Conservation (phyloP, 2,329 filamentous ascomycete genomes). For the Trichoderma cornu-damae region DNA sequence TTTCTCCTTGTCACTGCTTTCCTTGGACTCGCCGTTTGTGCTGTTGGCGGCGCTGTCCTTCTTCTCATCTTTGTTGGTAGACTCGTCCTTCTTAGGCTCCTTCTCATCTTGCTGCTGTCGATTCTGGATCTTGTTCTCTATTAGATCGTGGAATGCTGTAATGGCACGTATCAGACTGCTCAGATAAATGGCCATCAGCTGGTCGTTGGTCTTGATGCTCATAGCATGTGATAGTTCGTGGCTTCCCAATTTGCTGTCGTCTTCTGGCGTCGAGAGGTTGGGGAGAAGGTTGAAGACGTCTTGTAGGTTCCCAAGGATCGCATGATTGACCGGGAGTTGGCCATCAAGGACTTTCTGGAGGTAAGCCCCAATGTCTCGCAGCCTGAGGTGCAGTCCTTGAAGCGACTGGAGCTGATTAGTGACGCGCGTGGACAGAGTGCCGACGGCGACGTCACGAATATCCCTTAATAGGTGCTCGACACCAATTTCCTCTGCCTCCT, state of each 20-base stretch:
- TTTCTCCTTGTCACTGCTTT: slow-evolving; percentile 50
- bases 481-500: slow-evolving; percentile 98
- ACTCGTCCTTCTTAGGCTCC: slow-evolving; percentile 75
- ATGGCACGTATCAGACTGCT: slow-evolving; percentile 96
- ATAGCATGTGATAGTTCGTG: slow-evolving; percentile 91
- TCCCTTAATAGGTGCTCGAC: slow-evolving; percentile 97
- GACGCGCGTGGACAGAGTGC: slow-evolving; percentile 91
- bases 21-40: slow-evolving; percentile 45
- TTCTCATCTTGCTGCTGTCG: slow-evolving; percentile 94
- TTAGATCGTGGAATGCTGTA: slow-evolving; percentile 97
- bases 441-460: slow-evolving; percentile 95
- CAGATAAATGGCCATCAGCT: slow-evolving; percentile 97
- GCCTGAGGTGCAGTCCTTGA: slow-evolving; percentile 87
- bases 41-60: slow-evolving; percentile 45
- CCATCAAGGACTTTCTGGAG: slow-evolving; percentile 93
- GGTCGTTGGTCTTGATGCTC: slow-evolving; percentile 98
- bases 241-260: slow-evolving; percentile 59
- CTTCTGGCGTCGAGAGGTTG: slow-evolving; percentile 81
- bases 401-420: slow-evolving; percentile 97
- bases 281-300: slow-evolving; percentile 98
- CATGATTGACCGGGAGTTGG: slow-evolving; percentile 91
- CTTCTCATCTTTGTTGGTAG: slow-evolving; percentile 54
- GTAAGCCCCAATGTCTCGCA: slow-evolving; percentile 93
- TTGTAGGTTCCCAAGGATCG: slow-evolving; percentile 95
- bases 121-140: slow-evolving; percentile 99